Conservation (phyloP, 2,329 filamentous ascomycete species). For the Penicillium thymicola region DNA sequence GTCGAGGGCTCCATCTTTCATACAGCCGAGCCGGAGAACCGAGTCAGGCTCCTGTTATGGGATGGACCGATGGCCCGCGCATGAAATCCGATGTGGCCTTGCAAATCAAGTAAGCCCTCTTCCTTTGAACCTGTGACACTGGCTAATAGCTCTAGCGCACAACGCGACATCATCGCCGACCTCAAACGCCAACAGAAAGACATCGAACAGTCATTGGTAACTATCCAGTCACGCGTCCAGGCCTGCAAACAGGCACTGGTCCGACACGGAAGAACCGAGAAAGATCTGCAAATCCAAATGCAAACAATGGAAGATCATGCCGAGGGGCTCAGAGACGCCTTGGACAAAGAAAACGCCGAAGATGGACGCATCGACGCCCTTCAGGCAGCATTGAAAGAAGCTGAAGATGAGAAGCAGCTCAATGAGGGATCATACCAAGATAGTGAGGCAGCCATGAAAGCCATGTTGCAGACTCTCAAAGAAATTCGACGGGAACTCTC, state of each 20-base stretch:
- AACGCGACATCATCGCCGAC: conserved; percentile 50
- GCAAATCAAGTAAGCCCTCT: conserved; percentile 54
- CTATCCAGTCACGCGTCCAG: conserved; percentile 49
- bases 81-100: conserved; percentile 75
- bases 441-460: conserved; percentile 44
- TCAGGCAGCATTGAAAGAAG: conserved; percentile 57
- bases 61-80: conserved; percentile 57
- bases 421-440: conserved; percentile 50
- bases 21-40: conserved; percentile 49
- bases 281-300: conserved; percentile 53
- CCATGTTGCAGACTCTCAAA: conserved; percentile 40
- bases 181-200: conserved; percentile 55
- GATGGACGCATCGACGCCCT: conserved; percentile 64
- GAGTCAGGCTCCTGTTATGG: conserved; percentile 52
- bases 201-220: conserved; percentile 50
- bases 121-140: background rate
- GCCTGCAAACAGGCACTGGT: conserved; percentile 50
- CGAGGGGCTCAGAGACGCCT: conserved; percentile 64
- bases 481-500: conserved; percentile 34
- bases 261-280: conserved; percentile 48
- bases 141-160: conserved; percentile 33
- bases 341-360: conserved; percentile 57
- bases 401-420: conserved; percentile 46
- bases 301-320: conserved; percentile 62
- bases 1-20: conserved; percentile 59